Percentiles rank a stretch among this genome's conserved stretches.
These are phyloP conservation scores for Penicillium griseofulvum DNA, from an alignment of 2,329 filamentous ascomycete species.

Conservation along the genomic window DNA sequence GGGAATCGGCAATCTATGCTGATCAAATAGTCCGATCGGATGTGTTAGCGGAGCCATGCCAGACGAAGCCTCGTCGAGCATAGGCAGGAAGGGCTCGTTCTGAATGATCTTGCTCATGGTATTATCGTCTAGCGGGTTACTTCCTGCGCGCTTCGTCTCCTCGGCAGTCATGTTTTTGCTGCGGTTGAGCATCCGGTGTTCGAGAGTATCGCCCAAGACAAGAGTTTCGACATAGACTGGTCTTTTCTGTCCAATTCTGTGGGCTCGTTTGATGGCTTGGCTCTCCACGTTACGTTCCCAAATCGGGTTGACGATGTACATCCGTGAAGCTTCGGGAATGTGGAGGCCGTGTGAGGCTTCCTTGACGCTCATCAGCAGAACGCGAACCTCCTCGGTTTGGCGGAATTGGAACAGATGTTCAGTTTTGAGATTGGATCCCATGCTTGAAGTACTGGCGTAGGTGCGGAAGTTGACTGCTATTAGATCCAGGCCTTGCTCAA, in stretches of 20 bases:
- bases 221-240: conserved; percentile 83
- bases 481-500: conserved; percentile 78
- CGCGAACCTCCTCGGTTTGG: conserved; percentile 64
- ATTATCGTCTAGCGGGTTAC: conserved; percentile 57
- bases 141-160: conserved; percentile 55
- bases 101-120: conserved; percentile 60
- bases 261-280: conserved; percentile 86
- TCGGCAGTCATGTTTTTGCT: conserved; percentile 69
- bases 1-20: conserved; percentile 37
- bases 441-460: conserved; percentile 47
- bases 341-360: conserved; percentile 88
- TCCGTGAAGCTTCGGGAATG: conserved; percentile 74
- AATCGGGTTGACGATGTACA: conserved; percentile 87
- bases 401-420: conserved; percentile 80
- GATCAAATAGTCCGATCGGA: conserved; percentile 39
- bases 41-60: conserved; percentile 28
- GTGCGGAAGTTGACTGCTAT: conserved; percentile 62
- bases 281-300: conserved; percentile 80
- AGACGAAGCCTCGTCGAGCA: conserved; percentile 31
- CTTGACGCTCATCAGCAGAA: conserved; percentile 86
- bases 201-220: conserved; percentile 74
- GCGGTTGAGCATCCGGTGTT: conserved; percentile 76
- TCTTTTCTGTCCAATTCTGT: conserved; percentile 78
- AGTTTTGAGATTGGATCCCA: conserved; percentile 63
- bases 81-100: conserved; percentile 51